phyloP scores from a whole-genome alignment of 1,284 basidiomycete species.

The Puccinia hordei region DNA sequence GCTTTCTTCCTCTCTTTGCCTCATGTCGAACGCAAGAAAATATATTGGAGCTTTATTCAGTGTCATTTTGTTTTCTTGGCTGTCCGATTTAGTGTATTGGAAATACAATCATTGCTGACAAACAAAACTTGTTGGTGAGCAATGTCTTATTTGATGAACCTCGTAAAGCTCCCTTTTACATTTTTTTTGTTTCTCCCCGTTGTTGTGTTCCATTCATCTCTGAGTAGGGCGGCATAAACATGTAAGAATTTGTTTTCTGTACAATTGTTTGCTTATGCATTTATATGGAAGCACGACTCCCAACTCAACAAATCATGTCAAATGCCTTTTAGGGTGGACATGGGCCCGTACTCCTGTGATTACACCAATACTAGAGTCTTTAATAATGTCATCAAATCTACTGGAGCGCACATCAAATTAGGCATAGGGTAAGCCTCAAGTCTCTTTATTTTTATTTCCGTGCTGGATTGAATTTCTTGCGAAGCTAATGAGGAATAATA shows the following conservation, averaged over 20 bases:
- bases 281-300: background rate
- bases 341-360: constrained; percentile 36
- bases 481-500: background rate
- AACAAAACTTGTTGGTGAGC: constrained; percentile 39
- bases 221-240: constrained; percentile 48
- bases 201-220: background rate
- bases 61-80: background rate
- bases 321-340: constrained; percentile 39
- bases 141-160: background rate
- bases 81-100: constrained; percentile 22
- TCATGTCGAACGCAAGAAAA: no score
- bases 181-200: background rate
- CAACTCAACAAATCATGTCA: background rate
- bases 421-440: constrained; percentile 40
- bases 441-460: constrained; percentile 5
- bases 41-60: no score
- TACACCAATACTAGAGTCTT: constrained; percentile 45
- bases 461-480: background rate
- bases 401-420: constrained; percentile 46
- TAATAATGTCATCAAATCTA: constrained; percentile 43
- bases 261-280: background rate
- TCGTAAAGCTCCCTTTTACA: background rate
- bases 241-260: constrained; percentile 19
- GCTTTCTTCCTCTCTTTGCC: background rate
- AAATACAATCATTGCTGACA: constrained; percentile 50